phyloP scores from a whole-genome alignment of 208 protist genomes.

The Eutreptiella sp. region DNA sequence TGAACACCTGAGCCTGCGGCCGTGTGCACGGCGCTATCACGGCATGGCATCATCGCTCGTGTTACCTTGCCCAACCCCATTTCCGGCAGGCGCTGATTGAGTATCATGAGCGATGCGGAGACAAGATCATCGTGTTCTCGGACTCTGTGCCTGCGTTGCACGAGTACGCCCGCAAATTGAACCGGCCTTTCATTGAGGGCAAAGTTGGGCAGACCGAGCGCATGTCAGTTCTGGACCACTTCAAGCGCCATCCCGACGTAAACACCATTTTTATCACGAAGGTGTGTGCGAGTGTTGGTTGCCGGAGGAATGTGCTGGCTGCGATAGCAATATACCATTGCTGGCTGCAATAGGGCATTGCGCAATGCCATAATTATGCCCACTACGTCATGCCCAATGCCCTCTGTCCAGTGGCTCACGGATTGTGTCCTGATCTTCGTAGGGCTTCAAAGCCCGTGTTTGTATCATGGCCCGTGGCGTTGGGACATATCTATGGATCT shows the following conservation, averaged over 20 bases:
- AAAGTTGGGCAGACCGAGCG: constrained; percentile 80
- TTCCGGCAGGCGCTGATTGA: constrained; percentile 81
- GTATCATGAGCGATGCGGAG: constrained; percentile 78
- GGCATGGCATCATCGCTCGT: neutral
- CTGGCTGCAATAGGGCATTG: no score
- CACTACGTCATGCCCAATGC: no score
- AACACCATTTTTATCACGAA: constrained; percentile 94
- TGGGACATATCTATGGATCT: no score
- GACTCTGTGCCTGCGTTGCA: constrained; percentile 94
- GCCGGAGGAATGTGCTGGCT: no score
- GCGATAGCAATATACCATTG: no score
- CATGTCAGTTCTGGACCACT: constrained; percentile 84
- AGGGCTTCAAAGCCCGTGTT: no score
- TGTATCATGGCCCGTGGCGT: constrained; percentile 40
- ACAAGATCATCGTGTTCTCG: constrained; percentile 98
- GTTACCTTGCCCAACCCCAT: constrained; percentile 21
- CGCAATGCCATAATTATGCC: no score
- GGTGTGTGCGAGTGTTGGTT: no score
- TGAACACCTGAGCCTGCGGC: no score
- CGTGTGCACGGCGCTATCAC: no score
- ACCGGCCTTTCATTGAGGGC: constrained; percentile 85
- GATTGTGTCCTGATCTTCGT: no score
- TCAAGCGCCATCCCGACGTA: constrained; percentile 70
- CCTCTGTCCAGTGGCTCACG: no score
- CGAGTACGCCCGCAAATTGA: constrained; percentile 80